Percentiles rank a stretch among this genome's conserved stretches.
These are phyloP conservation scores for Clavariopsis aquatica DNA, from an alignment of 495 filamentous ascomycete species.

Conservation along the genomic window DNA sequence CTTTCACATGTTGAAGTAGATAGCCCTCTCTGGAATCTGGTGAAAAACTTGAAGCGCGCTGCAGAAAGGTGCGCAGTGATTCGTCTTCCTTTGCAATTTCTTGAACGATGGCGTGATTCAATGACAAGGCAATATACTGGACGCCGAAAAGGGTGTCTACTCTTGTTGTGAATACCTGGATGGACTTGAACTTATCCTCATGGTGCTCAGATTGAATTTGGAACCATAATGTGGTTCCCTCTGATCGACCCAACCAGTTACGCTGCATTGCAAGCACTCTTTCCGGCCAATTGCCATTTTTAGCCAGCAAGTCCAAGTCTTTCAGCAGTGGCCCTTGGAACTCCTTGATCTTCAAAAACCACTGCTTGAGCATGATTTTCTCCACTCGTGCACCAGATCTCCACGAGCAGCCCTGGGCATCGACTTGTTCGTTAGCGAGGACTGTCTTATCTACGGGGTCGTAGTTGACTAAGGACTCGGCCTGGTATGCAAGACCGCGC, in stretches of 20 bases:
- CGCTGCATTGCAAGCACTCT: slow-evolving; percentile 79
- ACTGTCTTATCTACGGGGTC: slow-evolving; percentile 89
- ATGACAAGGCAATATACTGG: slow-evolving; percentile 78
- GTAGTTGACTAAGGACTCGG: slow-evolving; percentile 81
- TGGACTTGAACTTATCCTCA: slow-evolving; percentile 32
- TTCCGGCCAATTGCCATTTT: slow-evolving; percentile 73
- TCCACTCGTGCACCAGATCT: slow-evolving; percentile 84
- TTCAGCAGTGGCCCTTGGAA: slow-evolving; percentile 73
- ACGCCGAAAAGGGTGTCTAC: slow-evolving; percentile 83
- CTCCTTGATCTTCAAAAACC: slow-evolving; percentile 83
- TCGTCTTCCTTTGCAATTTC: slow-evolving; percentile 59
- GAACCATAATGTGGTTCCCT: slow-evolving; percentile 72
- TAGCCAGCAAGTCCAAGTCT: slow-evolving; percentile 66
- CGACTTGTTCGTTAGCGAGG: slow-evolving; percentile 88
- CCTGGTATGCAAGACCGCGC: slow-evolving; percentile 73
- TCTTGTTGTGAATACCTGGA: slow-evolving; percentile 82
- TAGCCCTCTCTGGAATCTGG: slow-evolving; percentile 76
- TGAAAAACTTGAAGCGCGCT: slow-evolving; percentile 60
- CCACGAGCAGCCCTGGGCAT: slow-evolving; percentile 81
- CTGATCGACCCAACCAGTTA: slow-evolving; percentile 84
- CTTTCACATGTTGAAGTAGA: slow-evolving; percentile 59
- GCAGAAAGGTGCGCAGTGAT: slow-evolving; percentile 66
- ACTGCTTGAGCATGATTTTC: slow-evolving; percentile 77
- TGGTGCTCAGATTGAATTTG: slow-evolving; percentile 47
- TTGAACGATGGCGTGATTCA: slow-evolving; percentile 69